phyloP scores from a whole-genome alignment of 2,329 filamentous ascomycete genomes.

The Pseudocercospora musae region DNA sequence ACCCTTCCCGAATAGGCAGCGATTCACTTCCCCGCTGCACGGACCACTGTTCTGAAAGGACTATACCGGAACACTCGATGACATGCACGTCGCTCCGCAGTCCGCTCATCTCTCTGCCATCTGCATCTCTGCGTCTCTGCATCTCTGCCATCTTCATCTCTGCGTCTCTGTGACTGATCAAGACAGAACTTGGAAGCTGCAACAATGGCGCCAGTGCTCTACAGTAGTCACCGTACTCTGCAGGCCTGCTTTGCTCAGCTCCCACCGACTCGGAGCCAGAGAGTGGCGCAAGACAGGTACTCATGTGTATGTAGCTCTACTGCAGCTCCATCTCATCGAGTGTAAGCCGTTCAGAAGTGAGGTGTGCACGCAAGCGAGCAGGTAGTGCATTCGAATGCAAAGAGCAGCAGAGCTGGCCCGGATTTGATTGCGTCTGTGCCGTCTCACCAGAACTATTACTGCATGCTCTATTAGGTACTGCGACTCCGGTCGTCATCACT shows the following conservation, averaged over 20 bases:
- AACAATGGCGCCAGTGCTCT: constrained; percentile 1
- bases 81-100: background rate
- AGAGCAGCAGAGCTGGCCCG: background rate
- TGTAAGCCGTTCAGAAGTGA: background rate
- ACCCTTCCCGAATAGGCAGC: no score
- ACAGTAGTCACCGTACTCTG: no score
- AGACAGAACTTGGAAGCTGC: background rate
- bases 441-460: background rate
- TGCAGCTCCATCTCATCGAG: constrained; percentile 3
- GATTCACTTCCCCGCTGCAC: no score
- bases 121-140: no score
- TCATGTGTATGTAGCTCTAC: background rate
- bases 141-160: no score
- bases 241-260: background rate
- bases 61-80: background rate
- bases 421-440: background rate
- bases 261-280: constrained; percentile 6
- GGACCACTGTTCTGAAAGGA: no score
- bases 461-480: background rate
- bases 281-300: constrained; percentile 5
- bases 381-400: no score
- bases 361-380: no score
- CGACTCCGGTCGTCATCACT: background rate
- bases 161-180: no score
- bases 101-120: no score